Evolutionary conservation across 768 basidiomycete species (phyloP).

Genomic region (Tylopilus vinaceipallidus): DNA sequence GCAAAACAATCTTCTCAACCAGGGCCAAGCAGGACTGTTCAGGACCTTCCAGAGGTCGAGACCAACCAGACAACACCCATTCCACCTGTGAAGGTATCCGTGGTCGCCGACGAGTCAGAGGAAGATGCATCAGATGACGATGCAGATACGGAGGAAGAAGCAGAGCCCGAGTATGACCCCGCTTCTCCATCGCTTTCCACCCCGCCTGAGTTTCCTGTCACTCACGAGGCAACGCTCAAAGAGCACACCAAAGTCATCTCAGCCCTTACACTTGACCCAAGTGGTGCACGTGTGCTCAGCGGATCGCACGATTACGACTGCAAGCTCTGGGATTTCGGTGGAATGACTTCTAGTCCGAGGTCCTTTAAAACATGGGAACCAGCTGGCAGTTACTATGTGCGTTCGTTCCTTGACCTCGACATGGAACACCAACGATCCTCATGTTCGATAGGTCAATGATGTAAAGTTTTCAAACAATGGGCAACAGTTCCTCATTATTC

Average conservation of each 20-base stretch:
- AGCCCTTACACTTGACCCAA: constrained; percentile 88
- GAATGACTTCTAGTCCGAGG: constrained; percentile 87
- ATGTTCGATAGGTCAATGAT: constrained; percentile 71
- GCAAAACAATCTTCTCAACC: constrained; percentile 13
- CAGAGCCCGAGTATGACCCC: constrained; percentile 55
- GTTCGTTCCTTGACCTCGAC: constrained; percentile 11
- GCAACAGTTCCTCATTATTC: constrained; percentile 80
- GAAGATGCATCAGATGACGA: constrained; percentile 29
- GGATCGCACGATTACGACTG: constrained; percentile 98
- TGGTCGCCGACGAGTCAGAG: constrained; percentile 11
- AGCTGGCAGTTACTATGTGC: constrained; percentile 86
- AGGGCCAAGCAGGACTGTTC: constrained; percentile 13
- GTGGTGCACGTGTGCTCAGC: constrained; percentile 86
- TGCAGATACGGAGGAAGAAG: constrained; percentile 17
- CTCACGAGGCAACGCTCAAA: constrained; percentile 89
- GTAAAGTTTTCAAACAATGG: constrained; percentile 87
- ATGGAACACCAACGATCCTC: neutral
- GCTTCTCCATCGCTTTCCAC: constrained; percentile 38
- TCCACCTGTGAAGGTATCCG: neutral
- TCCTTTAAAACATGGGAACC: constrained; percentile 98
- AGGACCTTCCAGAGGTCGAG: constrained; percentile 21
- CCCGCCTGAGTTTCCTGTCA: constrained; percentile 68
- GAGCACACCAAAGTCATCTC: constrained; percentile 97
- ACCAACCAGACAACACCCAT: constrained; percentile 13
- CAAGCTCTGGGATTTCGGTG: constrained; percentile 99